phyloP scores from a whole-genome alignment of 2,329 filamentous ascomycete species.

The Fusarium miscanthi region DNA sequence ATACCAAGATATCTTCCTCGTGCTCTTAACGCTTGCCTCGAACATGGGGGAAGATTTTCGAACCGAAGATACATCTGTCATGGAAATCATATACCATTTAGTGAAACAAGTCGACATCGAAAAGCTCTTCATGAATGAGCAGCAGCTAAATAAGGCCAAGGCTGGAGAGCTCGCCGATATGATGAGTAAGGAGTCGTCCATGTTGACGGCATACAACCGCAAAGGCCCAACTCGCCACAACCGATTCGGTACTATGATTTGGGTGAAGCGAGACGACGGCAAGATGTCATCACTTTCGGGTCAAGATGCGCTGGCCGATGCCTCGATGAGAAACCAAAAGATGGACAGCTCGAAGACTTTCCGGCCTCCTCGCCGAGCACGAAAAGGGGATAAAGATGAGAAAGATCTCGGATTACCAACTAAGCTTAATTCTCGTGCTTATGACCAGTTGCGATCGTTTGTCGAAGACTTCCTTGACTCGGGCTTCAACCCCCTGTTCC shows the following conservation, averaged over 20 bases:
- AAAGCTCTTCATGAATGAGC: constrained; percentile 86
- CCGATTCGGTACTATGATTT: constrained; percentile 96
- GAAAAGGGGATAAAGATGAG: constrained; percentile 70
- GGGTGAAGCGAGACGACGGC: constrained; percentile 88
- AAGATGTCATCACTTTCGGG: constrained; percentile 89
- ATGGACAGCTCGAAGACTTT: constrained; percentile 93
- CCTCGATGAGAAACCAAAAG: constrained; percentile 79
- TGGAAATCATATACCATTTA: constrained; percentile 93
- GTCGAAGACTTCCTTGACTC: constrained; percentile 95
- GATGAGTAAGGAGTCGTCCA: constrained; percentile 84
- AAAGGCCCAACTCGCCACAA: constrained; percentile 89
- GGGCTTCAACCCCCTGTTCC: constrained; percentile 92
- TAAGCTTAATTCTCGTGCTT: constrained; percentile 77
- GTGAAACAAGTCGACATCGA: constrained; percentile 88
- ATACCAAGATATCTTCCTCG: constrained; percentile 87
- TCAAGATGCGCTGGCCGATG: constrained; percentile 82
- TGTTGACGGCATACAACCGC: constrained; percentile 80
- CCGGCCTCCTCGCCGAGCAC: constrained; percentile 77
- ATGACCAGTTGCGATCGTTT: constrained; percentile 80
- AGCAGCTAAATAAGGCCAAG: constrained; percentile 74
- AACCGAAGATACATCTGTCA: constrained; percentile 85
- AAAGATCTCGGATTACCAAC: constrained; percentile 82
- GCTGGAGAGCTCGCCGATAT: constrained; percentile 78
- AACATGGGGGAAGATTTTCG: constrained; percentile 95
- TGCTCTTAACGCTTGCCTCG: constrained; percentile 87